Base-by-base conservation (phyloP, 1,139 yeast genomes). In the Sugiyamaella sp. region DNA sequence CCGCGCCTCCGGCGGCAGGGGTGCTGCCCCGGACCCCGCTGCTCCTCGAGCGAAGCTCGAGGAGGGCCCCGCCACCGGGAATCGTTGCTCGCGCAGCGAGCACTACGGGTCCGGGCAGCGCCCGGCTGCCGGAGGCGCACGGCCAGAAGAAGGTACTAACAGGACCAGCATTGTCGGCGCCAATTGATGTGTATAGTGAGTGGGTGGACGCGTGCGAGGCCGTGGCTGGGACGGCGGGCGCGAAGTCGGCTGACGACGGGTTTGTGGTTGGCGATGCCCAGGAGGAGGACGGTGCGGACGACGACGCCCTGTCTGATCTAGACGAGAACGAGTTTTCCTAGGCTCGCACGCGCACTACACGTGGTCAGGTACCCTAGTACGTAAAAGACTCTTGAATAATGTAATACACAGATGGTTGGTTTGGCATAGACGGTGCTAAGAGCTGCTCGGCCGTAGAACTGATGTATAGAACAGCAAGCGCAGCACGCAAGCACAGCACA, bases 131-230 rank as follows among this genome's bases (percentile, higher is more conserved):
- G 29, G 29, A 24, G 29, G 29, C 29, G 10, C 29, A 24, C 35
- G 14, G 14, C 14, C 35, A 29, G 35, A 4, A 25, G 10, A 25
- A 25, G 29, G 43, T 40, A 12, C 48, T 41, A 21, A 33, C 40
- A 12, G 22, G n/a, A 9, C 21, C 37, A 68, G 75, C 77, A 12
- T 75, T 86, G 53, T 82, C 90, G 0, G 91, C 86, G 57, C 97
- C 99, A 0, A 91, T 93, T 40, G 99, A 93, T 70, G 89, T 93
- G 21, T 93, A 93, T 69, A 87, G 96, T 49, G 99, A 91, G 68
- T 93, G 99, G 99, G 90, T 90, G 55, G 99, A 93, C 74, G 99
- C 98, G 1, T 93, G 97, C 68, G 99, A 93, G 66, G 97, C 95
- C 51, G 95, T 93, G 57, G 95, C 95, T 41, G 84, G 84, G 59